Base-by-base conservation (phyloP, 768 basidiomycete genomes). In the Leccinum subtestaceum region DNA sequence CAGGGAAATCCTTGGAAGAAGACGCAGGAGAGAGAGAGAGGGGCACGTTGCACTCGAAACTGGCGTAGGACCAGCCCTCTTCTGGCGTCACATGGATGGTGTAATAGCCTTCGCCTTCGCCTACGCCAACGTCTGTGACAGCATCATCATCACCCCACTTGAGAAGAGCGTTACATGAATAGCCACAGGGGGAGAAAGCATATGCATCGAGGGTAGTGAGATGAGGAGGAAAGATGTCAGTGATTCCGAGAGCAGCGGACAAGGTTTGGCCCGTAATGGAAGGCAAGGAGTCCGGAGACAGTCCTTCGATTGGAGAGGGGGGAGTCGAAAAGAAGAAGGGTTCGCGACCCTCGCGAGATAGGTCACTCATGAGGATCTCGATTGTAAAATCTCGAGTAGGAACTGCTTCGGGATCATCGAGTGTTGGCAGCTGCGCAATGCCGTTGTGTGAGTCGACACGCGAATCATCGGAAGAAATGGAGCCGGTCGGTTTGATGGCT, bases 51-150 rank as follows among this genome's bases (percentile, higher is more conserved):
- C 93, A 96, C 76, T 99, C 97, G 78, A 99, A 98, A 67, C 91
- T 93, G 63, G 97, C 97, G 74, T 97, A 99, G 49, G 95, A 97
- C 91, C 94, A 98, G 57, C 92, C 96, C 67, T 91, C 87, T 74
- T 98, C 97, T 27, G 97, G 97, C 1, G 97, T 99, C 60, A 98
- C 96, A 72, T 99, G 97, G 57, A 99, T 96, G 7, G 94, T 98
- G 72, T 93, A 98, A 75, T 99, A 99, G 40, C 96, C 93, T 73
- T 98, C 97, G 15, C 85, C 85, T 21, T 51, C 97, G n/a, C 85
- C 85, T 21, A 51, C 55, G 21, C 61, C 58, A 32, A 57, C 62
- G 36, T 73, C 67, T 56, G 71, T 57, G 29, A 58, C 62, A 13
- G 40, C 52, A 50, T 63, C 43, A 19, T 45, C 19, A 5, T 45